Conservation (phyloP, 192 early-diverging fungal species). For the Rhizoclosmatium globosum region DNA sequence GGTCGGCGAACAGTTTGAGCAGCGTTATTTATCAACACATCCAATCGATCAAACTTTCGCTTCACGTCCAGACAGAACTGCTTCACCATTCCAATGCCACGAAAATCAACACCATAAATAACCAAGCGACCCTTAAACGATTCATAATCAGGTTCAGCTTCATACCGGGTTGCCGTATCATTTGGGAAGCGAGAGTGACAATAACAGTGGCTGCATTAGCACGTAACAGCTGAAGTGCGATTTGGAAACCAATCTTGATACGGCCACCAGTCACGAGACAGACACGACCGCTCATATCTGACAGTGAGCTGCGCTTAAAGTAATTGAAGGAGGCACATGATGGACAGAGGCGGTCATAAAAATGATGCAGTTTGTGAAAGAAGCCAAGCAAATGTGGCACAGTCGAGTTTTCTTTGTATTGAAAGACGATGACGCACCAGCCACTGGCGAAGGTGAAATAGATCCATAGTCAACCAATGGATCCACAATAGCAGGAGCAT, state of each 20-base stretch:
- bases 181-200: constrained; percentile 61
- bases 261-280: constrained; percentile 60
- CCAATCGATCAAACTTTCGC: constrained; percentile 39
- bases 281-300: constrained; percentile 51
- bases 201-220: constrained; percentile 55
- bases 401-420: constrained; percentile 19
- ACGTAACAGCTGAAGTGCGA: constrained; percentile 56
- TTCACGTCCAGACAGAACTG: constrained; percentile 51
- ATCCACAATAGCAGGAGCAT: neutral
- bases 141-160: constrained; percentile 47
- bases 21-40: constrained; percentile 65
- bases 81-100: constrained; percentile 52
- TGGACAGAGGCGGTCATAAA: constrained; percentile 60
- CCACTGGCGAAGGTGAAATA: neutral
- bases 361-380: constrained; percentile 49
- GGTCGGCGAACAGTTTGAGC: constrained; percentile 64
- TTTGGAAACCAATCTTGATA: constrained; percentile 61
- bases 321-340: constrained; percentile 56
- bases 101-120: constrained; percentile 61
- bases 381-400: constrained; percentile 52
- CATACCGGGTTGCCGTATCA: constrained; percentile 49
- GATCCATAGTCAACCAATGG: neutral
- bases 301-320: constrained; percentile 43
- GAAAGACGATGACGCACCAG: neutral
- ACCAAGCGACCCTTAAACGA: constrained; percentile 43